These are phyloP conservation scores for Pyrenophora graminea DNA, from an alignment of 2,329 filamentous ascomycete genomes.

Conservation along the genomic window DNA sequence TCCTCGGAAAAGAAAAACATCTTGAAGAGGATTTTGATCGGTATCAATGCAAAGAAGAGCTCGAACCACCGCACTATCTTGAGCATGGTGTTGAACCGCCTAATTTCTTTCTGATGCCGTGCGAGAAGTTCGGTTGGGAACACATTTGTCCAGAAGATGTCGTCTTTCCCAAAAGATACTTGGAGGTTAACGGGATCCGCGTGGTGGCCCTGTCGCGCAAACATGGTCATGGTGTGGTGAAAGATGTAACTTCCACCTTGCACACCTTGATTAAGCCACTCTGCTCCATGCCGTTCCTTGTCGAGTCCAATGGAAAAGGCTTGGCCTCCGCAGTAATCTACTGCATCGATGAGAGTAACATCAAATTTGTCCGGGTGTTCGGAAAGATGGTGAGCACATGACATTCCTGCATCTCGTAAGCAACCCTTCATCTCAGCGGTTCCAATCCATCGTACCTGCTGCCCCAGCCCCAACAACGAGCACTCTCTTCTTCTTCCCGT, in stretches of 20 bases:
- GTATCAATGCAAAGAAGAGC: slow-evolving; percentile 62
- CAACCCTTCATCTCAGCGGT: not conserved
- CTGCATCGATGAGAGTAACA: slow-evolving; percentile 51
- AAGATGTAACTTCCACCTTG: slow-evolving; percentile 69
- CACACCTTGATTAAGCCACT: slow-evolving; percentile 66
- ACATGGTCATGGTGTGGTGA: slow-evolving; percentile 70
- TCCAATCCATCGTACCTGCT: slow-evolving; percentile 36
- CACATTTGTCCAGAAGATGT: slow-evolving; percentile 68
- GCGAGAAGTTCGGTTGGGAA: slow-evolving; percentile 64
- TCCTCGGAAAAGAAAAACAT: slow-evolving; percentile 71
- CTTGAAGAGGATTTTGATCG: slow-evolving; percentile 66
- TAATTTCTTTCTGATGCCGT: slow-evolving; percentile 60
- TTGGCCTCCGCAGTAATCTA: slow-evolving; percentile 63
- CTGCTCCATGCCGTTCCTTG: slow-evolving; percentile 60
- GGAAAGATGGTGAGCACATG: slow-evolving; percentile 68
- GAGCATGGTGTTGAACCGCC: slow-evolving; percentile 58
- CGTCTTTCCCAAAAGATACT: slow-evolving; percentile 66
- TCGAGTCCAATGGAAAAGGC: slow-evolving; percentile 63
- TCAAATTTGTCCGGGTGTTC: slow-evolving; percentile 68
- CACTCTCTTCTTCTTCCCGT: slow-evolving; percentile 43
- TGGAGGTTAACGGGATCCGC: slow-evolving; percentile 64
- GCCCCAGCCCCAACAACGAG: slow-evolving; percentile 48
- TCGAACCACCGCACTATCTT: slow-evolving; percentile 64
- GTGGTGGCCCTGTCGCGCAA: slow-evolving; percentile 60
- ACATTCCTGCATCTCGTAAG: slow-evolving; percentile 53